Percentiles rank a stretch among this genome's conserved stretches.
Conservation (phyloP, 805 yeast species). For the Yarrowia bubula region DNA sequence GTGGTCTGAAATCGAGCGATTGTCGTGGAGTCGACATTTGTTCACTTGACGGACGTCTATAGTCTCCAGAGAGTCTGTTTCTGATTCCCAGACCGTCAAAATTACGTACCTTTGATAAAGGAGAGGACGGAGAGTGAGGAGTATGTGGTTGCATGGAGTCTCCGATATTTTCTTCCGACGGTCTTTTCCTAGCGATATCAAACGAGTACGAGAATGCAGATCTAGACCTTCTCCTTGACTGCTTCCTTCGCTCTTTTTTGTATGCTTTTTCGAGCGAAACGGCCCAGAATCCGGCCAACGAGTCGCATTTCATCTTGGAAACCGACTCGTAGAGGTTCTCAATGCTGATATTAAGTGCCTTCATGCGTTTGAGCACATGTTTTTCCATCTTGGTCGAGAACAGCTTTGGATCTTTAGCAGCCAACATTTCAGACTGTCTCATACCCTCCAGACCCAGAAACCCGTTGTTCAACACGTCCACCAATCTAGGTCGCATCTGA, state of each 20-base stretch:
- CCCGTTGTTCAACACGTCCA: slow-evolving; percentile 52
- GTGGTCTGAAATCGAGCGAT: slow-evolving; percentile 14
- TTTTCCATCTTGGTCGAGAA: slow-evolving; percentile 64
- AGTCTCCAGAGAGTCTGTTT: slow-evolving; percentile 16
- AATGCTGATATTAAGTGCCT: slow-evolving; percentile 61
- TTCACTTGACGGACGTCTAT: slow-evolving; percentile 17
- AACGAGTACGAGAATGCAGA: background rate
- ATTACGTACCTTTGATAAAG: background rate
- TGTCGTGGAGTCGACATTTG: slow-evolving; percentile 19
- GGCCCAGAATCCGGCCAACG: slow-evolving; percentile 74
- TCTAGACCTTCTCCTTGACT: background rate
- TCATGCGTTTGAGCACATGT: slow-evolving; percentile 56
- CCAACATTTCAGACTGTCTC: slow-evolving; percentile 44
- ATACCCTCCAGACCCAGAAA: slow-evolving; percentile 50
- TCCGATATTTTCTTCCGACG: background rate
- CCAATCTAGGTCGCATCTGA: slow-evolving; percentile 54
- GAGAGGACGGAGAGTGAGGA: background rate
- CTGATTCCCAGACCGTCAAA: slow-evolving; percentile 19
- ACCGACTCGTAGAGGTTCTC: slow-evolving; percentile 60
- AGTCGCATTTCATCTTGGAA: slow-evolving; percentile 58
- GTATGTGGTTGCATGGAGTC: background rate
- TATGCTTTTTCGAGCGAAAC: slow-evolving; percentile 55
- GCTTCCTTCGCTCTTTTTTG: slow-evolving; percentile 27
- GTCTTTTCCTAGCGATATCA: background rate
- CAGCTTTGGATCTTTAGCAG: slow-evolving; percentile 42